Conservation (phyloP, 768 basidiomycete species). For the Lactarius trivialis region DNA sequence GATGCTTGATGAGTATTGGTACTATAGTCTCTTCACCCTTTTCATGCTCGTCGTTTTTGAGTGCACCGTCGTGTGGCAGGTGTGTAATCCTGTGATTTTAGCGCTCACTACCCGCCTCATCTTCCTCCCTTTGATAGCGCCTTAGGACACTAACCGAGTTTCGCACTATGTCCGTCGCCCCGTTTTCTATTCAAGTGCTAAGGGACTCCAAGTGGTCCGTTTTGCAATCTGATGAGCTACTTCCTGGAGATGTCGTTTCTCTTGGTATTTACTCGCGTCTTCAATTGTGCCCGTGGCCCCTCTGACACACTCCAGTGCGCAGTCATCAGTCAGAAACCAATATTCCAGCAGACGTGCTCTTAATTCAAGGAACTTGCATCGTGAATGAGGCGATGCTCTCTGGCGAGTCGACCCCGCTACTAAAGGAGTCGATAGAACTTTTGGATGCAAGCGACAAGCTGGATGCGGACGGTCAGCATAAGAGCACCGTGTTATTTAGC, state of each 20-base stretch:
- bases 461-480: conserved; percentile 82
- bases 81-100: conserved; percentile 32
- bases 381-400: conserved; percentile 99
- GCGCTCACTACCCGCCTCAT: background rate
- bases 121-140: conserved; percentile 48
- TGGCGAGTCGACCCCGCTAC: conserved; percentile 92
- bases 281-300: background rate
- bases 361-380: conserved; percentile 89
- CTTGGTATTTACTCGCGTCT: conserved; percentile 49
- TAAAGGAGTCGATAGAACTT: conserved; percentile 92
- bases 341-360: conserved; percentile 87
- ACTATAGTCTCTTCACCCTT: conserved; percentile 93
- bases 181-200: conserved; percentile 79
- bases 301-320: conserved; percentile 40
- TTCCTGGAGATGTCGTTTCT: conserved; percentile 87
- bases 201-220: conserved; percentile 76
- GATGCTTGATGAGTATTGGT: conserved; percentile 99
- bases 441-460: conserved; percentile 67
- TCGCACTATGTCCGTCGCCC: conserved; percentile 90
- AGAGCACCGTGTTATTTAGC: conserved; percentile 85
- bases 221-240: conserved; percentile 76
- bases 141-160: conserved; percentile 90
- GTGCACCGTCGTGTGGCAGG: conserved; percentile 99
- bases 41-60: conserved; percentile 99
- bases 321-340: conserved; percentile 67